Conservation (phyloP, 2,329 filamentous ascomycete genomes). For the Podosphaera aphanis region DNA sequence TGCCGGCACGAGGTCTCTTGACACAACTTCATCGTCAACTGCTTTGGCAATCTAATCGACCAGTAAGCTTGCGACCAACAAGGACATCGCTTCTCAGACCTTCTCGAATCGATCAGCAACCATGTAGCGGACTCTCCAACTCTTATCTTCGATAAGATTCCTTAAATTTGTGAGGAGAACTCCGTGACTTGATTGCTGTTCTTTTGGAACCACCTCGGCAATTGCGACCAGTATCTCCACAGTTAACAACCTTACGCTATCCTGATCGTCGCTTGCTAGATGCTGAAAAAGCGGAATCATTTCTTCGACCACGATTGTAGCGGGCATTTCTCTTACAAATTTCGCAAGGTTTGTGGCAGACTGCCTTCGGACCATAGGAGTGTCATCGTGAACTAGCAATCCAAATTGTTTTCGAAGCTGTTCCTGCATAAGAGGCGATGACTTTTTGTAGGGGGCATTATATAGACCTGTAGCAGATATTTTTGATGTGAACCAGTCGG, state of each 20-base stretch:
- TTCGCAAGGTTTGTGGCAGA: slow-evolving; percentile 90
- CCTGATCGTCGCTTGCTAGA: slow-evolving; percentile 86
- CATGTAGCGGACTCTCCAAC: slow-evolving; percentile 98
- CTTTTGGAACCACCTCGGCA: slow-evolving; percentile 90
- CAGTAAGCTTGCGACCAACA: slow-evolving; percentile 5
- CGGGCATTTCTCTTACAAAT: slow-evolving; percentile 92
- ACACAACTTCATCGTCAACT: slow-evolving; percentile 89
- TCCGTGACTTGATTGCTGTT: slow-evolving; percentile 90
- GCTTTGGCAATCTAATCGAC: slow-evolving; percentile 69
- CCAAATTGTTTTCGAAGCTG: slow-evolving; percentile 79
- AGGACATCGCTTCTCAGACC: slow-evolving; percentile 24
- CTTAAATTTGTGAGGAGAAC: slow-evolving; percentile 76
- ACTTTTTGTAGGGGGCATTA: slow-evolving; percentile 80
- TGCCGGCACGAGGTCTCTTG: slow-evolving; percentile 77
- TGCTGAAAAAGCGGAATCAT: slow-evolving; percentile 99
- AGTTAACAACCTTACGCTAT: slow-evolving; percentile 85
- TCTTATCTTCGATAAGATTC: slow-evolving; percentile 94
- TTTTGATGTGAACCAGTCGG: slow-evolving; percentile 99
- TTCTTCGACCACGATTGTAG: slow-evolving; percentile 79
- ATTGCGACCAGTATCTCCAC: slow-evolving; percentile 93
- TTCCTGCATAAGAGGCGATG: slow-evolving; percentile 69
- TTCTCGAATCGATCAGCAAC: slow-evolving; percentile 97
- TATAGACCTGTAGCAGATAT: slow-evolving; percentile 93
- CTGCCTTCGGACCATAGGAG: slow-evolving; percentile 94
- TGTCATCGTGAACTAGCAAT: slow-evolving; percentile 89